Percentiles rank a stretch among this genome's conserved stretches.
phyloP scores from a whole-genome alignment of 2,329 filamentous ascomycete genomes.

The Hypoxylon sp. region DNA sequence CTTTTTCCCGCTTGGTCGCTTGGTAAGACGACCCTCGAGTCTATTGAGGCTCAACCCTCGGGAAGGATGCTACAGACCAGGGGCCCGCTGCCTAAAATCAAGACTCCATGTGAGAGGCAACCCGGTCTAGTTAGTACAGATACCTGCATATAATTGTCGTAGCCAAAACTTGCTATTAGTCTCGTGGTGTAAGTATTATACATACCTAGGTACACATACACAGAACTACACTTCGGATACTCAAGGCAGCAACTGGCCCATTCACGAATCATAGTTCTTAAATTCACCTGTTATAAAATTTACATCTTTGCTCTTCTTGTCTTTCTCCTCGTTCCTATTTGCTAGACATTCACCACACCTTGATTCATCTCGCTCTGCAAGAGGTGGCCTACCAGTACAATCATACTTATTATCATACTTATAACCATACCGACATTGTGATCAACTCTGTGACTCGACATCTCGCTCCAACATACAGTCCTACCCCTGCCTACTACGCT shows the following conservation, averaged over 20 bases:
- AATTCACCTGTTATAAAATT: conserved; percentile 40
- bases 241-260: conserved; percentile 43
- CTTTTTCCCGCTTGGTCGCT: conserved; percentile 23
- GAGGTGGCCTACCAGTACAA: not conserved
- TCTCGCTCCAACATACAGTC: conserved; percentile 17
- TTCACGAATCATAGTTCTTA: conserved; percentile 40
- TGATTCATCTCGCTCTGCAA: conserved; percentile 7
- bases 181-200: conserved; percentile 37
- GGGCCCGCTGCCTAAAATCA: conserved; percentile 46
- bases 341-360: conserved; percentile 19
- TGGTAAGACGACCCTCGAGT: conserved; percentile 39
- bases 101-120: conserved; percentile 47
- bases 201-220: conserved; percentile 32
- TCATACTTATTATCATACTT: not conserved
- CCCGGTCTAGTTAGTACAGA: conserved; percentile 41
- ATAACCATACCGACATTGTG: not conserved
- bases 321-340: conserved; percentile 26
- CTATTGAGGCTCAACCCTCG: conserved; percentile 44
- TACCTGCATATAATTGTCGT: conserved; percentile 36
- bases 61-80: conserved; percentile 41
- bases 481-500: not conserved
- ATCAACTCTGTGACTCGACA: conserved; percentile 17
- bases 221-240: conserved; percentile 25
- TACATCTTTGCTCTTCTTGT: conserved; percentile 29
- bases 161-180: conserved; percentile 31